These are phyloP conservation scores for Pestalotiopsis sp. DNA, from an alignment of 2,329 filamentous ascomycete species.

Conservation along the genomic window DNA sequence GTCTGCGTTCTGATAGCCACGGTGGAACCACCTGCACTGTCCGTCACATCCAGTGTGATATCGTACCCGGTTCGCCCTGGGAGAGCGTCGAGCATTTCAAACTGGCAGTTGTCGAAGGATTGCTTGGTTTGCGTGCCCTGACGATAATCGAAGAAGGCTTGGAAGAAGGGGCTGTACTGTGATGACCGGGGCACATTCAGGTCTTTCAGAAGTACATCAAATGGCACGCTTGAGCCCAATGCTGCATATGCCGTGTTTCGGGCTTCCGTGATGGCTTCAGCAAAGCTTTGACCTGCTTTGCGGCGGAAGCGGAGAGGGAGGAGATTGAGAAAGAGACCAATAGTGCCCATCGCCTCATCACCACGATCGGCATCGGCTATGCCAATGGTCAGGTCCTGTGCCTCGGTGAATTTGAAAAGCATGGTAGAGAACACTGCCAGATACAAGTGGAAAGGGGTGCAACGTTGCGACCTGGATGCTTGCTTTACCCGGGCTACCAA, in stretches of 20 bases:
- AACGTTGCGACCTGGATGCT: constrained; percentile 20
- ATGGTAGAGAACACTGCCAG: constrained; percentile 37
- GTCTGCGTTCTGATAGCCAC: constrained; percentile 32
- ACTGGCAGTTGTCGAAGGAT: constrained; percentile 19
- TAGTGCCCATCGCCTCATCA: constrained; percentile 24
- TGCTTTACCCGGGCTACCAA: neutral
- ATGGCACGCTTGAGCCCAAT: constrained; percentile 21
- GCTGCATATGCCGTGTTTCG: constrained; percentile 21
- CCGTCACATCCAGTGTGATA: constrained; percentile 37
- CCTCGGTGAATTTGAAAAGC: constrained; percentile 30
- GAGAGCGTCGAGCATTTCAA: constrained; percentile 20
- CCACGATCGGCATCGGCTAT: constrained; percentile 42
- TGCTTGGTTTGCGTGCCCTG: constrained; percentile 24
- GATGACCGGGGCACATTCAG: constrained; percentile 38
- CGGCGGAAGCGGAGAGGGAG: constrained; percentile 38
- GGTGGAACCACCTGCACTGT: constrained; percentile 22
- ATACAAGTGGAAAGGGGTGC: constrained; percentile 44
- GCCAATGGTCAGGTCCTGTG: constrained; percentile 43
- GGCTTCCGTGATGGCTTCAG: constrained; percentile 9
- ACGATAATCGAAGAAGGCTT: constrained; percentile 33
- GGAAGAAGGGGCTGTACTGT: constrained; percentile 41
- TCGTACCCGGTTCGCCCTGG: constrained; percentile 28
- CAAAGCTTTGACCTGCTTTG: constrained; percentile 17
- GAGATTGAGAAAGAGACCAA: constrained; percentile 44
- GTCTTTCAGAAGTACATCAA: constrained; percentile 42